Evolutionary conservation across 2,329 filamentous ascomycete species (phyloP).

Genomic region (Diaporthe helianthi): DNA sequence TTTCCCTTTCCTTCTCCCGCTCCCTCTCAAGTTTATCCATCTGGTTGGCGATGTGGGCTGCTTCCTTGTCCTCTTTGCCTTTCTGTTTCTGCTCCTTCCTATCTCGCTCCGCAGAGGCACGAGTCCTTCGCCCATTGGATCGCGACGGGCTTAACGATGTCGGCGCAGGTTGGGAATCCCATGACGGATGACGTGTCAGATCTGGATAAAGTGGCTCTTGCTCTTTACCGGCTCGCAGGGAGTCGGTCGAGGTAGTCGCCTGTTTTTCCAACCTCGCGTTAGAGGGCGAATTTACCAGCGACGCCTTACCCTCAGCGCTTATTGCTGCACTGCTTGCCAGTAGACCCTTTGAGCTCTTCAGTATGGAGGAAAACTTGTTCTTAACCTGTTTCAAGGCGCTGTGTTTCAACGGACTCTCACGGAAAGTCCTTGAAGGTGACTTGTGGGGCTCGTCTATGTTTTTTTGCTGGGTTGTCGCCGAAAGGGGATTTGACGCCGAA

Average conservation of each 20-base stretch:
- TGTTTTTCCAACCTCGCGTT: slow-evolving; percentile 54
- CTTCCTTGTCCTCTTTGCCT: slow-evolving; percentile 66
- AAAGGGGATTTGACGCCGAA: slow-evolving; percentile 45
- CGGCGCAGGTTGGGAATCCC: slow-evolving; percentile 41
- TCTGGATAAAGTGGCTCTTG: slow-evolving; percentile 54
- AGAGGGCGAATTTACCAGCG: slow-evolving; percentile 60
- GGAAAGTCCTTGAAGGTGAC: slow-evolving; percentile 62
- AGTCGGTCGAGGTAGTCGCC: slow-evolving; percentile 56
- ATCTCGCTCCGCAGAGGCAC: slow-evolving; percentile 67
- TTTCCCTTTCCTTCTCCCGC: slow-evolving; percentile 73
- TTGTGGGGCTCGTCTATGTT: slow-evolving; percentile 53
- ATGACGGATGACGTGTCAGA: slow-evolving; percentile 48
- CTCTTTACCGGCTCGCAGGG: slow-evolving; percentile 44
- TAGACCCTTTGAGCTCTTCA: slow-evolving; percentile 86
- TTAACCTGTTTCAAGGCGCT: slow-evolving; percentile 80
- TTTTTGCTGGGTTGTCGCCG: slow-evolving; percentile 57
- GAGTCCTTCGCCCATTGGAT: slow-evolving; percentile 55
- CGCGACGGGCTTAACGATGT: slow-evolving; percentile 53
- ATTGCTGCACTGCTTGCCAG: slow-evolving; percentile 77
- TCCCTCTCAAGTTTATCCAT: slow-evolving; percentile 70
- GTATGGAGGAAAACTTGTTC: slow-evolving; percentile 87
- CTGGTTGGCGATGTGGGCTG: slow-evolving; percentile 66
- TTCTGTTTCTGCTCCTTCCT: slow-evolving; percentile 68
- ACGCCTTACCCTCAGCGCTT: slow-evolving; percentile 68
- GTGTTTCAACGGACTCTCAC: slow-evolving; percentile 68